phyloP scores from a whole-genome alignment of 768 basidiomycete genomes.

The Boletus vinaceobasis region DNA sequence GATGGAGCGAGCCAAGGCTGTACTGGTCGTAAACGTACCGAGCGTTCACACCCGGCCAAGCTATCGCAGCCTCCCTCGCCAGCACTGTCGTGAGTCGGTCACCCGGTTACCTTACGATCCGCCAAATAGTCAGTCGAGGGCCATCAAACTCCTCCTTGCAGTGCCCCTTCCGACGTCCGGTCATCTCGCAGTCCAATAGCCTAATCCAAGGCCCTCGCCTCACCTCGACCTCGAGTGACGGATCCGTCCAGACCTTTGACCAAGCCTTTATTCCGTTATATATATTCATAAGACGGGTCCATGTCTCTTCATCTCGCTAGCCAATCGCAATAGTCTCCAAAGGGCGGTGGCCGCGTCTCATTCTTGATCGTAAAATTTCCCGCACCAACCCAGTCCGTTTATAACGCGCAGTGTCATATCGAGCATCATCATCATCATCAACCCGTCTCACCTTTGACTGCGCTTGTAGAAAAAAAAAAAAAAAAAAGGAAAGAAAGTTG shows the following conservation, averaged over 20 bases:
- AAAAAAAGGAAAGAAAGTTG: constrained; percentile 13
- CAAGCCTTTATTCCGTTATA: not conserved
- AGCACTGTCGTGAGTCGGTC: constrained; percentile 1
- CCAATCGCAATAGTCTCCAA: constrained; percentile 7
- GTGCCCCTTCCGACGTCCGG: constrained; percentile 17
- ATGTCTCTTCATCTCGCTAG: constrained; percentile 21
- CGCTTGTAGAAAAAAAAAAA: not conserved
- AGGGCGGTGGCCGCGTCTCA: not conserved
- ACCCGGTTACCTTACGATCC: constrained; percentile 12
- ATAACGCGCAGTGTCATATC: constrained; percentile 7
- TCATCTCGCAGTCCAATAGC: constrained; percentile 8
- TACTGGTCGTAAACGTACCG: constrained; percentile 6
- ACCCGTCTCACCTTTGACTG: constrained; percentile 2
- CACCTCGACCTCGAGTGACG: constrained; percentile 22
- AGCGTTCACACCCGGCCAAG: not conserved
- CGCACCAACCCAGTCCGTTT: constrained; percentile 4
- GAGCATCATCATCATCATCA: not conserved
- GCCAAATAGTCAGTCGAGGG: constrained; percentile 5
- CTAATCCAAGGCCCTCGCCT: constrained; percentile 11
- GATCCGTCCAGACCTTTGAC: constrained; percentile 3
- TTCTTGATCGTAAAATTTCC: not conserved
- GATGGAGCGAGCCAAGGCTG: constrained; percentile 9
- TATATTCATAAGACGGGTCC: constrained; percentile 17
- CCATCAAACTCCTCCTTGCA: constrained; percentile 9
- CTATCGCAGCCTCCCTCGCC: not conserved